phyloP scores from a whole-genome alignment of 2,329 filamentous ascomycete species.

The Herpotrichia juniperi region DNA sequence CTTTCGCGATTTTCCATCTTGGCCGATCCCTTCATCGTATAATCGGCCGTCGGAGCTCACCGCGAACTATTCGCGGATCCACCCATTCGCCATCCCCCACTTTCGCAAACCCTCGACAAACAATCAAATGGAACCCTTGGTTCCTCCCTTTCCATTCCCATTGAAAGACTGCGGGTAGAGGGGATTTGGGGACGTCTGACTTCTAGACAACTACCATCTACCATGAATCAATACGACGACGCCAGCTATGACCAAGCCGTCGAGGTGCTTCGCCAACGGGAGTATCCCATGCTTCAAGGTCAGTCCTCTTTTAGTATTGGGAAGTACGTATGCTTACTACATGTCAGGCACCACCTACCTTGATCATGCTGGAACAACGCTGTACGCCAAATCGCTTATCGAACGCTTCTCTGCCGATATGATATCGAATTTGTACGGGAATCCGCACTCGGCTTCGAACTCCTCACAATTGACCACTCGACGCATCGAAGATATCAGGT shows the following conservation, averaged over 20 bases:
- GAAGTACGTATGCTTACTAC: constrained; percentile 11
- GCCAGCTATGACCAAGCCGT: constrained; percentile 63
- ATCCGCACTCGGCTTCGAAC: constrained; percentile 85
- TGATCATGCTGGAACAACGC: constrained; percentile 93
- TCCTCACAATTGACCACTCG: constrained; percentile 79
- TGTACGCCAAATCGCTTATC: constrained; percentile 80
- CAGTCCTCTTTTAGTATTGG: constrained; percentile 11
- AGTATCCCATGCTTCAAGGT: constrained; percentile 77
- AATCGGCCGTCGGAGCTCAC: constrained; percentile 31
- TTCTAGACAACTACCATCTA: constrained; percentile 22
- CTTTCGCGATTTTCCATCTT: not conserved
- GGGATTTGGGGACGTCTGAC: constrained; percentile 9
- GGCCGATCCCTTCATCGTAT: not conserved
- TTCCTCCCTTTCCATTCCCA: constrained; percentile 8
- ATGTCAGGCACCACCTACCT: constrained; percentile 76
- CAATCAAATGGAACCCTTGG: constrained; percentile 32
- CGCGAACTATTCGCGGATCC: constrained; percentile 23
- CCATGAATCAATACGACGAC: constrained; percentile 34
- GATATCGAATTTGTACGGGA: constrained; percentile 80
- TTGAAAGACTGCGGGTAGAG: constrained; percentile 31
- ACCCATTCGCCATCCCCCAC: constrained; percentile 44
- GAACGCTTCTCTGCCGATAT: constrained; percentile 81
- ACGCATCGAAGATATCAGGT: constrained; percentile 76
- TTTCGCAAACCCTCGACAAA: constrained; percentile 32
- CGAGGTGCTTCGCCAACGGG: constrained; percentile 62